phyloP scores from a whole-genome alignment of 2,329 filamentous ascomycete species.

The Colletotrichum lupini region DNA sequence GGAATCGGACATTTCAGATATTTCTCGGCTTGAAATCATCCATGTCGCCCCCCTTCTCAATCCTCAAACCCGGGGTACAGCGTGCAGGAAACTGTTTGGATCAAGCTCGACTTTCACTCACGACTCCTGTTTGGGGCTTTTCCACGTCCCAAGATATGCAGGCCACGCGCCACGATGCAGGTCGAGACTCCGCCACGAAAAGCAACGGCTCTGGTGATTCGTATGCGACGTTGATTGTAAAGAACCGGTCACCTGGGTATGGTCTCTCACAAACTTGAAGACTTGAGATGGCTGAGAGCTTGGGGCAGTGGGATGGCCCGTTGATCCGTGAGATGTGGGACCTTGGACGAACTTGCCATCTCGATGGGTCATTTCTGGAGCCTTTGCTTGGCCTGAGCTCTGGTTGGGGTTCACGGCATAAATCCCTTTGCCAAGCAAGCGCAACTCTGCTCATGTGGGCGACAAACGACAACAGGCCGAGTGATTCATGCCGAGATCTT shows the following conservation, averaged over 20 bases:
- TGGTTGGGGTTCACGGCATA: not conserved
- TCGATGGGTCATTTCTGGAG: not conserved
- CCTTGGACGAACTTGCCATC: conserved; percentile 25
- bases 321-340: not conserved
- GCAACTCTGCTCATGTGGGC: conserved; percentile 6
- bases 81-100: not conserved
- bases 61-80: conserved; percentile 30
- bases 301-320: conserved; percentile 16
- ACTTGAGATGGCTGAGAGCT: conserved; percentile 29
- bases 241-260: not conserved
- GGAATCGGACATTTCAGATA: not conserved
- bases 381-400: conserved; percentile 1
- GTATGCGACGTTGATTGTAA: not conserved
- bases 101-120: not conserved
- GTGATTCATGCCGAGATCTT: not conserved
- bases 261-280: not conserved
- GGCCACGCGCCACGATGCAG: conserved; percentile 13
- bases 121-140: conserved; percentile 24
- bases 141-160: conserved; percentile 2
- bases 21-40: not conserved
- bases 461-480: not conserved
- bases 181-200: conserved; percentile 10
- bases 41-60: not conserved
- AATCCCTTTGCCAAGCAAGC: not conserved
- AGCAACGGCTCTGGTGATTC: not conserved